Base-by-base conservation (phyloP, 202 grass and related monocot species). In the Bolboschoenoplectus hybrid region DNA sequence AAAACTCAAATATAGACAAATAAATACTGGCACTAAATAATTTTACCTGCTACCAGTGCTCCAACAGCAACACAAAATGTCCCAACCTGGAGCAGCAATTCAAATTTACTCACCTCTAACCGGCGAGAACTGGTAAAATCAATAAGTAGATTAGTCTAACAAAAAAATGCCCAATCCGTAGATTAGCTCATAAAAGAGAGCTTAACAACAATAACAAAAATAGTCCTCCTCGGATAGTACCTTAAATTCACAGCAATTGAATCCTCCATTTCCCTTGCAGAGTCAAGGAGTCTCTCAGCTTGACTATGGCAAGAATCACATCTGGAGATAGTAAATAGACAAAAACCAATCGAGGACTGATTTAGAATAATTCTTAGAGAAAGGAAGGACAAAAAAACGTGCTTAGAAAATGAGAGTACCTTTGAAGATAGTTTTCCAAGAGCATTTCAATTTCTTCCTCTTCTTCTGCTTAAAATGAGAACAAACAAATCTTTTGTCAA, bases 381-480 rank as follows among this genome's bases (percentile, higher is more conserved):
- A 58, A 79, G 84, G 12, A 82, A 75, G 60, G 9, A 38, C 43
- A 82, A 84, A 14, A 9, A 45, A 56, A 88, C 51, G 35, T 56
- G 55, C 55, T 73, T 47, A 69, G 26, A 26, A 67, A 78, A 39
- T 76, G 36, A 67, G 13, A 63, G 70, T 92, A 98, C 96, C 96
- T 92, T 81, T 96, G 91, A 80, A 98, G 93, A 87, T 98, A 98
- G 87, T 94, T 98, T 90, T 98, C 96, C 81, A 98, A 85, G 50
- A 98, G 86, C 96, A 98, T 98, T 90, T 98, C 97, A 85, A 98
- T 98, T 86, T 98, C 97, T 84, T 98, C 97, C 89, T 98, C 97
- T 85, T 98, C 97, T 88, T 98, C 97, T 98, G 88, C 84, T 85
- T 60, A 92, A 82, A 79, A 58, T 7, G 86, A 57, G 81, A 75